Evolutionary conservation across 225 moss, liverwort and hornwort genomes (phyloP), one percentile per base, ranked within the genome.

Genomic region (Asterella californica): DNA sequence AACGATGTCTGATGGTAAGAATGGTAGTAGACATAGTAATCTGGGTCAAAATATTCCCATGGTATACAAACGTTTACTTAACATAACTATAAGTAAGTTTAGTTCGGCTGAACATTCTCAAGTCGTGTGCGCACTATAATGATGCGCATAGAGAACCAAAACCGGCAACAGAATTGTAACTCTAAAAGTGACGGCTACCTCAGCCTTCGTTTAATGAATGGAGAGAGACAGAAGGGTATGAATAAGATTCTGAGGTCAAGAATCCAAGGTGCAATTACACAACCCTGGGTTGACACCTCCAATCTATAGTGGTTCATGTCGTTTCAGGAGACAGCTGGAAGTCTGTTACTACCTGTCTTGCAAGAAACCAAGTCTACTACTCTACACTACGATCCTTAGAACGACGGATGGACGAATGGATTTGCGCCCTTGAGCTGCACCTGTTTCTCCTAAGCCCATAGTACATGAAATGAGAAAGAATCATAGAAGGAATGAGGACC

Each of bases 391-490:
- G 57, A 6, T 34, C 52, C 10, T 25, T 59, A 52, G 57, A 9
- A 55, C 22, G 32, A 75, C 29, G 54, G 36, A 75, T 75, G 60
- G 46, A 70, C 32, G 53, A 21, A 76, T 72, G 50, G 49, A n/a
- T 75, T 17, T 14, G 22, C 59, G 50, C 47, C 25, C 25, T 48
- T 18, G 52, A 65, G 32, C 47, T 69, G 70, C 71, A 34, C 45
- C 27, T 70, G 32, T 19, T 62, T 49, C 32, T 47, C 45, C n/a
- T 34, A 45, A 34, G 54, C 84, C 72, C 63, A 64, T 64, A 78
- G 70, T 75, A 66, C 77, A 83, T 80, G 25, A 53, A 79, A 70
- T 17, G 36, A 54, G 15, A 33, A 27, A 36, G 29, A 69, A 52
- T 53, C 38, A 49, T 38, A 12, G 59, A 55, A n/a, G 24, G 19